A percentile compares a stretch with the other conserved stretches of the same genome.
Conservation (phyloP, 2,329 filamentous ascomycete genomes). For the Ceratocystis diversiconidia region DNA sequence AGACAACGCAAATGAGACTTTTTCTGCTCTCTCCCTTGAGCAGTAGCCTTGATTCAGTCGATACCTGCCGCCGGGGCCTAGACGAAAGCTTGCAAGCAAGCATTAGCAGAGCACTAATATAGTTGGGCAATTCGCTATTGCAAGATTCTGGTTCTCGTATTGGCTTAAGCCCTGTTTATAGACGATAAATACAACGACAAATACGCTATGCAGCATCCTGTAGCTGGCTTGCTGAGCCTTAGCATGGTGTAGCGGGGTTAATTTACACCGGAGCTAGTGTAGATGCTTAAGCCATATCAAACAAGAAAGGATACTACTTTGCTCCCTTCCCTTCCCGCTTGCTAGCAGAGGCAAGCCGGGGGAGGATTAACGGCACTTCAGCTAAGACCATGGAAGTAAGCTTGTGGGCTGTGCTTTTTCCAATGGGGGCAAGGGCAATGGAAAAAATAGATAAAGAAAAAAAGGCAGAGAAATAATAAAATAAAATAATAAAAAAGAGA, state of each 20-base stretch:
- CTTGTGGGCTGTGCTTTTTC: slow-evolving; percentile 1
- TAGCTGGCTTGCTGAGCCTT: background rate
- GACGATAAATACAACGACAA: too few species aligned
- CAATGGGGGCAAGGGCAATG: background rate
- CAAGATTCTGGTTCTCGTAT: background rate
- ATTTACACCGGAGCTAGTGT: background rate
- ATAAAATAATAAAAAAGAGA: background rate
- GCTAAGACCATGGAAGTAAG: background rate
- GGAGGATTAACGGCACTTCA: background rate
- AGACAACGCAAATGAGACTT: too few species aligned
- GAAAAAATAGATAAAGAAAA: background rate
- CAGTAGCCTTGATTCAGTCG: too few species aligned
- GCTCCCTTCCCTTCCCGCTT: background rate
- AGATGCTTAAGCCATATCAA: background rate
- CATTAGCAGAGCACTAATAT: too few species aligned
- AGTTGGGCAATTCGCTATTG: background rate
- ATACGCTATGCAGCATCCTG: background rate
- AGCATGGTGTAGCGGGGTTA: background rate
- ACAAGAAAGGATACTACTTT: background rate
- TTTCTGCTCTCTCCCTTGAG: too few species aligned
- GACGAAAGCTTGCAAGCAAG: too few species aligned
- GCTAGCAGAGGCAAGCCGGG: background rate
- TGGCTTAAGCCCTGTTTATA: background rate
- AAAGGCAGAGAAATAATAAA: background rate
- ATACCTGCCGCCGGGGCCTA: too few species aligned